A percentile compares a stretch with the other conserved stretches of the same genome.
Evolutionary conservation across 768 basidiomycete species (phyloP).

Genomic region (Mrakia hoshinonis): DNA sequence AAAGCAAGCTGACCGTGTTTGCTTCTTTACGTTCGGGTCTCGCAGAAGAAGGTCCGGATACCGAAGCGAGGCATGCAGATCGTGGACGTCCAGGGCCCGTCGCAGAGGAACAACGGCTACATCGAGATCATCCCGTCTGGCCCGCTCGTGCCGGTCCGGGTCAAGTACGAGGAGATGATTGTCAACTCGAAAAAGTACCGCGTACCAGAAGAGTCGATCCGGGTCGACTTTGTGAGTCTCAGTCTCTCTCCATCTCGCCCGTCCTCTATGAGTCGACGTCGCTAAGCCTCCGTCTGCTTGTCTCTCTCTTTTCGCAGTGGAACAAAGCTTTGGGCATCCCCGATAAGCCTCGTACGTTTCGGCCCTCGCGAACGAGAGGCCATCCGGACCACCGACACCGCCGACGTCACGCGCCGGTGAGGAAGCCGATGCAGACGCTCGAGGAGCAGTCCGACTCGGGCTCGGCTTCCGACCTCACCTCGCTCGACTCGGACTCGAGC

Average conservation of each 20-base stretch:
- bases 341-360: no score
- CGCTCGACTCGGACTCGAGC: background rate
- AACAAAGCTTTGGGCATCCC: background rate
- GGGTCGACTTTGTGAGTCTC: slow-evolving; percentile 11
- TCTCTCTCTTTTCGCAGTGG: background rate
- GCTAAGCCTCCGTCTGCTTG: background rate
- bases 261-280: no score
- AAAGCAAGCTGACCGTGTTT: background rate
- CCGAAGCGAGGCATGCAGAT: slow-evolving; percentile 16
- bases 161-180: slow-evolving; percentile 18
- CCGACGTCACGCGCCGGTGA: no score
- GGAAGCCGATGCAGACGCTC: no score
- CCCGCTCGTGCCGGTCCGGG: background rate
- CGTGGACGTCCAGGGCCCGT: slow-evolving; percentile 8
- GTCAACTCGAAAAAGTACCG: slow-evolving; percentile 23
- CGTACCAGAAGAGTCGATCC: slow-evolving; percentile 21
- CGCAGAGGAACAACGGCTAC: slow-evolving; percentile 22
- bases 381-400: no score
- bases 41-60: background rate
- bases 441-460: background rate
- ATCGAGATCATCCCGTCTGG: slow-evolving; percentile 24
- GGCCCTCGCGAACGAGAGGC: no score
- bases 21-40: background rate
- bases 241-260: background rate
- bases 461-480: slow-evolving; percentile 24